Evolutionary conservation across 306 rosid genomes (phyloP).

Genomic region (Vicia sativa): DNA sequence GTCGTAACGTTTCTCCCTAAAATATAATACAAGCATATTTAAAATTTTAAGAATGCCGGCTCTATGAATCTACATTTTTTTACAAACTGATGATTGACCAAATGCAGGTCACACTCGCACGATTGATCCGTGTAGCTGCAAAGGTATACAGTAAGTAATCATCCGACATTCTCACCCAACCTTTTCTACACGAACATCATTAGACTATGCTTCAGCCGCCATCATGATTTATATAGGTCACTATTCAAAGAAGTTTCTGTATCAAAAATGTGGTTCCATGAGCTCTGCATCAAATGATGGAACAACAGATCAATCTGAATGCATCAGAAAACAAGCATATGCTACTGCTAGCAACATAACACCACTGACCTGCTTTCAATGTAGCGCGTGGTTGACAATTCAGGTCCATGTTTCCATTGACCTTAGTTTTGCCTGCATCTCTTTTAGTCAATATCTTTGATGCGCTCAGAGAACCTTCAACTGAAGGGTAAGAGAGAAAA

Average conservation of each 20-base stretch:
- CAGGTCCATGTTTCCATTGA: conserved; percentile 26
- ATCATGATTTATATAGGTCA: neutral
- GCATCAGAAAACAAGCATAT: conserved; percentile 29
- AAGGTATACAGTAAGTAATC: conserved; percentile 15
- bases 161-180: conserved; percentile 28
- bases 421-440: conserved; percentile 49
- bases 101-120: conserved; percentile 6
- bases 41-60: neutral
- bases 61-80: conserved; percentile 1
- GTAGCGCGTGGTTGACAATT: conserved; percentile 39
- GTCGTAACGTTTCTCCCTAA: conserved; percentile 13
- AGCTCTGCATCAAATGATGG: conserved; percentile 47
- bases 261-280: conserved; percentile 47
- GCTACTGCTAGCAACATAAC: neutral
- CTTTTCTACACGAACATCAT: conserved; percentile 7
- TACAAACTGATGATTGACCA: neutral
- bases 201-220: conserved; percentile 15
- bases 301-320: conserved; percentile 30
- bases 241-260: conserved; percentile 10
- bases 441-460: conserved; percentile 51
- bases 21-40: conserved; percentile 27
- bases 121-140: conserved; percentile 22
- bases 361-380: conserved; percentile 55
- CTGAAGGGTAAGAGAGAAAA: conserved; percentile 39
- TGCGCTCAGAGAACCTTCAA: conserved; percentile 87